These are phyloP conservation scores for Puccinia horiana DNA, from an alignment of 1,284 basidiomycete genomes.

Conservation along the genomic window DNA sequence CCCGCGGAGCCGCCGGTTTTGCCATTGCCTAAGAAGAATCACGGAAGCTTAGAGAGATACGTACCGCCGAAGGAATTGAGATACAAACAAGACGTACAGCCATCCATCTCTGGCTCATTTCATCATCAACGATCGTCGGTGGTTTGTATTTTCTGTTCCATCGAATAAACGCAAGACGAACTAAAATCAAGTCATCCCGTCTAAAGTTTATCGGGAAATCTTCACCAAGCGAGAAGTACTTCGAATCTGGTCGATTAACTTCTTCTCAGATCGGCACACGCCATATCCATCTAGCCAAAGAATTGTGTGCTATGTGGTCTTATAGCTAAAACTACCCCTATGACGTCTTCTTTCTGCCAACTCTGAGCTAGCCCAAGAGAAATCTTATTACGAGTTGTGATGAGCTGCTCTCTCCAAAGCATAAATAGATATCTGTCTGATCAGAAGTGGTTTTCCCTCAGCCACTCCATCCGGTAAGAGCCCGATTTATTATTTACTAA, in stretches of 20 bases:
- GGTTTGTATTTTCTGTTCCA: not conserved
- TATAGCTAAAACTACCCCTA: not conserved
- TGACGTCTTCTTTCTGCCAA: not conserved
- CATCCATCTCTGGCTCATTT: constrained; percentile 7
- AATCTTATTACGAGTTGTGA: not conserved
- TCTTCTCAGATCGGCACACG: not conserved
- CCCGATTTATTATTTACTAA: not conserved
- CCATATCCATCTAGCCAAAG: not conserved
- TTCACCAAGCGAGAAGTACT: not conserved
- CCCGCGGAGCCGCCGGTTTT: not conserved
- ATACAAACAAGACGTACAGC: not conserved
- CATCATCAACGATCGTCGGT: not conserved
- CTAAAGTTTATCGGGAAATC: not conserved
- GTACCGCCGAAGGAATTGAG: not conserved
- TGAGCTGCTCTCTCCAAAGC: not conserved
- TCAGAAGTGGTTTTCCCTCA: not conserved
- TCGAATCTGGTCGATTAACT: constrained; percentile 5
- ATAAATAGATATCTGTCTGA: not conserved
- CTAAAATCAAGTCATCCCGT: not conserved
- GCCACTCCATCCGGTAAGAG: not conserved
- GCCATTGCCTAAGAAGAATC: not conserved
- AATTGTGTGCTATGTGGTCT: constrained; percentile 2
- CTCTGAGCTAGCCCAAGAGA: not conserved
- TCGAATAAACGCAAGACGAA: not conserved
- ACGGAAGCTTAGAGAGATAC: not conserved